Evolutionary conservation across 192 early-diverging fungal species (phyloP), one percentile per base, ranked within the genome.

Genomic region (Podila epicladia): DNA sequence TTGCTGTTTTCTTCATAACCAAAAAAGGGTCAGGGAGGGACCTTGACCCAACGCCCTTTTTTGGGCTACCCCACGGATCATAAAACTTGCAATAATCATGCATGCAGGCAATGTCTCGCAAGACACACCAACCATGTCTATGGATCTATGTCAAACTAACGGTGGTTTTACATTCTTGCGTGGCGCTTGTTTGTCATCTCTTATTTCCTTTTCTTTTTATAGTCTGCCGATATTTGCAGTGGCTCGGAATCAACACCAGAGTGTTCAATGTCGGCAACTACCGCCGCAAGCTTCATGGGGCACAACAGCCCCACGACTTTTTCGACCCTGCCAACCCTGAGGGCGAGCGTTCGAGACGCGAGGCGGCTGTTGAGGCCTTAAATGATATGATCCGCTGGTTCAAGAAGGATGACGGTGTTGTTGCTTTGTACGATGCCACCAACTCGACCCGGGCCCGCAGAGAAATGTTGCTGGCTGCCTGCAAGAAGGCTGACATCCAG

Each of bases 191-290:
- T 37, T 84, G 9, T 64, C 13, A 4, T 38, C 11, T 24, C 58
- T 45, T 60, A 22, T 31, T n/a, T 60, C 51, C 4, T 45, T 45
- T 45, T 45, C 41, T 45, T 41, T 48, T 78, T 57, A 38, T 72
- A 95, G 91, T 95, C 28, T 92, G 95, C 66, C 93, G 97, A 58
- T 99, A 98, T 84, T 88, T 99, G 58, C 90, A 90, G 51, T 99
- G 98, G 98, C 87, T 99, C 49, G 95, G 98, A 12, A 93, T 99
- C 70, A 92, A 90, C 20, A 92, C 95, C 59, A 91, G 93, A 73
- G 96, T 99, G 41, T 99, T 99, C 87, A 98, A 99, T 72, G 97
- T 99, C 37, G 98, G 96, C 59, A 95, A 99, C 82, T 99, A 99
- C 85, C 93, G 97, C n/a, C 89, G 97, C 53, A 91, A 95, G 69